Evolutionary conservation across 2,329 filamentous ascomycete genomes (phyloP).

Genomic region (Alternaria angustiovoidea): DNA sequence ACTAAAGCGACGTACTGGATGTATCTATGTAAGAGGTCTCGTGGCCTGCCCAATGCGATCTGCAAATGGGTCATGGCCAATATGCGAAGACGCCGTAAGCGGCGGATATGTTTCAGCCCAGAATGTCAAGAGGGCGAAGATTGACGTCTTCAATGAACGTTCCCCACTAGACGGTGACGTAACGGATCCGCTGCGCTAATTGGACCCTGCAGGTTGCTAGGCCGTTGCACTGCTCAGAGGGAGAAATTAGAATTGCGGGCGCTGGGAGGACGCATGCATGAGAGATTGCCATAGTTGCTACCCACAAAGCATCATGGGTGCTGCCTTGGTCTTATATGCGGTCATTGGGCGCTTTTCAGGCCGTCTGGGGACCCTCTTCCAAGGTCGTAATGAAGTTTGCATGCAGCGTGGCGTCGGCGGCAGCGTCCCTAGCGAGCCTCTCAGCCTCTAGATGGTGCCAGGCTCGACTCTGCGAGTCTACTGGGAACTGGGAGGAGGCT

Average conservation of each 20-base stretch:
- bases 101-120: conserved; percentile 31
- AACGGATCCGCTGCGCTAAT: conserved; percentile 19
- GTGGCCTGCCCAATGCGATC: conserved; percentile 26
- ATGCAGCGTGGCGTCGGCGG: conserved; percentile 26
- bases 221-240: conserved; percentile 18
- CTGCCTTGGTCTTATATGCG: conserved; percentile 7
- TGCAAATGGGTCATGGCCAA: conserved; percentile 13
- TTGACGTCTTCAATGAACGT: conserved; percentile 14
- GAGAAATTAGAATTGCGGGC: conserved; percentile 7
- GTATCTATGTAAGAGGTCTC: conserved; percentile 25
- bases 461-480: conserved; percentile 13
- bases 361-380: conserved; percentile 14
- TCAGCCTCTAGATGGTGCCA: conserved; percentile 22
- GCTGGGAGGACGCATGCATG: conserved; percentile 10
- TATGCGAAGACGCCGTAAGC: conserved; percentile 23
- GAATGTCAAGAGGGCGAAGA: conserved; percentile 14
- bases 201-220: conserved; percentile 24
- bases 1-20: background rate
- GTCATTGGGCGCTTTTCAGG: conserved; percentile 10
- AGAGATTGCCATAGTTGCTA: conserved; percentile 6
- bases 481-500: conserved; percentile 19
- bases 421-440: conserved; percentile 21
- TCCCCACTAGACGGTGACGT: conserved; percentile 29
- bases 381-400: conserved; percentile 16
- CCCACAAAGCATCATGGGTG: background rate